Conservation (phyloP, 352 stramenopile genomes). For the Pythium aquatile region DNA sequence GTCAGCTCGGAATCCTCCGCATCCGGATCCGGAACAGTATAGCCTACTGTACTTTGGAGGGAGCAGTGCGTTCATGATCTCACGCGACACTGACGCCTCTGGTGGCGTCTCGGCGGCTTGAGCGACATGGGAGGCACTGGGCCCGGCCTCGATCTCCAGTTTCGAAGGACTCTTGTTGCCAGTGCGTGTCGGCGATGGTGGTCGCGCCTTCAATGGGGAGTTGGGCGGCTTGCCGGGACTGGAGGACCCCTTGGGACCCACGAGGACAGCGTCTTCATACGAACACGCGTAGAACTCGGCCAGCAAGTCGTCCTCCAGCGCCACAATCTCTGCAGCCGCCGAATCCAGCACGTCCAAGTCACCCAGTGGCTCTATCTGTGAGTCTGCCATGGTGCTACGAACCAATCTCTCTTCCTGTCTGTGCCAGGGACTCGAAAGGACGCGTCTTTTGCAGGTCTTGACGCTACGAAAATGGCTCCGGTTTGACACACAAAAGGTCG, state of each 20-base stretch:
- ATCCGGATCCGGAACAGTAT: too few species aligned
- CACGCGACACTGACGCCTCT: constrained; percentile 29
- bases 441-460: constrained; percentile 1
- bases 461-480: too few species aligned
- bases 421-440: constrained; percentile 8
- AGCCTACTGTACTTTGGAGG: constrained; percentile 51
- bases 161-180: constrained; percentile 22
- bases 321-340: constrained; percentile 24
- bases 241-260: constrained; percentile 18
- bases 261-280: constrained; percentile 54
- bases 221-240: constrained; percentile 15
- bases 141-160: constrained; percentile 7
- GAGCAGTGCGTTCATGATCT: constrained; percentile 68
- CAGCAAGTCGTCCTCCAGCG: constrained; percentile 33
- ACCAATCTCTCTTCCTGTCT: not conserved
- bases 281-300: constrained; percentile 61
- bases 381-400: constrained; percentile 3
- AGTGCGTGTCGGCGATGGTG: constrained; percentile 25
- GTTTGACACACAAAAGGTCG: not conserved
- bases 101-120: constrained; percentile 17
- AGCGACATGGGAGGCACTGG: constrained; percentile 12
- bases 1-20: not conserved
- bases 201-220: constrained; percentile 12
- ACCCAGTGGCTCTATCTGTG: not conserved
- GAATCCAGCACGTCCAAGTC: constrained; percentile 13